These are phyloP conservation scores for Fusarium odoratissimum DNA, from an alignment of 2,329 filamentous ascomycete species.

Conservation along the genomic window DNA sequence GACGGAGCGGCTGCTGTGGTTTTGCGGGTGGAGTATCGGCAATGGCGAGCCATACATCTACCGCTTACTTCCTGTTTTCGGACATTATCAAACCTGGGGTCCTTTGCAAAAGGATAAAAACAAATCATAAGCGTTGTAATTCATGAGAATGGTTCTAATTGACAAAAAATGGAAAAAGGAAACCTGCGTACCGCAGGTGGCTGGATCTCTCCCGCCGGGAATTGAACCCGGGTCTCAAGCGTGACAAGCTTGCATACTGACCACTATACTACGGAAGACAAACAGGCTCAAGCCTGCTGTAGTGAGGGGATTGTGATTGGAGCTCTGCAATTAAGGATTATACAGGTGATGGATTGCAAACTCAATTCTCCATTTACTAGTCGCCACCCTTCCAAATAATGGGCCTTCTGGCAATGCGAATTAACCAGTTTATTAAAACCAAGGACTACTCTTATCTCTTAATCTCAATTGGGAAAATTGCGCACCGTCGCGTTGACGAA, in stretches of 20 bases:
- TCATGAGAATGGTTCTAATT: too few species aligned
- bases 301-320: conserved; percentile 7
- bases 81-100: not conserved
- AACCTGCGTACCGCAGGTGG: conserved; percentile 17
- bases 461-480: not conserved
- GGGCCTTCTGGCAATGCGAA: not conserved
- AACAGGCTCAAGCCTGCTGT: conserved; percentile 14
- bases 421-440: rapidly evolving
- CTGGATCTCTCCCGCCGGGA: conserved; percentile 22
- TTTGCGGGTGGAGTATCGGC: too few species aligned
- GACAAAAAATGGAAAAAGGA: not conserved
- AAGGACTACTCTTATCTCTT: rapidly evolving
- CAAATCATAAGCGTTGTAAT: too few species aligned
- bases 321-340: rapidly evolving
- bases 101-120: not conserved
- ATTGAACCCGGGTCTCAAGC: too few species aligned
- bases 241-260: not conserved
- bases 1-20: too few species aligned
- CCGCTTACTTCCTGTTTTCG: not conserved
- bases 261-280: conserved; percentile 29
- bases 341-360: not conserved
- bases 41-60: not conserved
- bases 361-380: too few species aligned
- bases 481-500: conserved; percentile 11
- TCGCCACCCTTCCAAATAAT: not conserved